Conservation (phyloP, 2,329 filamentous ascomycete species). For the Talaromyces sp. region DNA sequence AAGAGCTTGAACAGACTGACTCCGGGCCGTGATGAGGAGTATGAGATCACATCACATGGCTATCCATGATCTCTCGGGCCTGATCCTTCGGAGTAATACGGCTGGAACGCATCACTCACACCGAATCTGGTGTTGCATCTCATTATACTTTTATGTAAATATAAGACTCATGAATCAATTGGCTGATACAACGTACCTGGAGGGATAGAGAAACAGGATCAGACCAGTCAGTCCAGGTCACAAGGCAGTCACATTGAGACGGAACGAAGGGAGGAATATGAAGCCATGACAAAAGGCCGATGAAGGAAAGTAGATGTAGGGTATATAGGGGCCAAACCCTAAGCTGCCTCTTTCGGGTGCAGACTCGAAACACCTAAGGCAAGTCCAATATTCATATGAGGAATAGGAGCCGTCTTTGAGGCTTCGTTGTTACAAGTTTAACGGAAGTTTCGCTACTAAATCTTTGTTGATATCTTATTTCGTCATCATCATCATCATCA, state of each 20-base stretch:
- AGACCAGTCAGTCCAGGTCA: background rate
- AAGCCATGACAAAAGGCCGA: background rate
- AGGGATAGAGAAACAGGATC: background rate
- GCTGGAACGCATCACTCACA: background rate
- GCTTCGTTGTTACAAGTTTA: too few species aligned
- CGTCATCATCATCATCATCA: background rate
- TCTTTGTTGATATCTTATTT: background rate
- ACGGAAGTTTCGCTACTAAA: too few species aligned
- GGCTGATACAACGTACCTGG: background rate
- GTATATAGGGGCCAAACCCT: background rate
- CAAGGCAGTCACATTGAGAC: background rate
- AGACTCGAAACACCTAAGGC: too few species aligned
- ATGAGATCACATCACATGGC: background rate
- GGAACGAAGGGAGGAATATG: background rate
- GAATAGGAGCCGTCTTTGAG: too few species aligned
- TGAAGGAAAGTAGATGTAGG: background rate
- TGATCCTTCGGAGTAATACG: background rate
- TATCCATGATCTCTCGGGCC: background rate
- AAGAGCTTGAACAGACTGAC: background rate
- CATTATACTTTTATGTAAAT: constrained; percentile 1
- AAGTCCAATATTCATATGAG: too few species aligned
- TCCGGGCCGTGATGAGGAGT: background rate
- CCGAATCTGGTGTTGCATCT: background rate
- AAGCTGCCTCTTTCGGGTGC: background rate
- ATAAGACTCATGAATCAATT: background rate